phyloP scores from a whole-genome alignment of 352 stramenopile genomes.

The Elongisporangium anandrum region DNA sequence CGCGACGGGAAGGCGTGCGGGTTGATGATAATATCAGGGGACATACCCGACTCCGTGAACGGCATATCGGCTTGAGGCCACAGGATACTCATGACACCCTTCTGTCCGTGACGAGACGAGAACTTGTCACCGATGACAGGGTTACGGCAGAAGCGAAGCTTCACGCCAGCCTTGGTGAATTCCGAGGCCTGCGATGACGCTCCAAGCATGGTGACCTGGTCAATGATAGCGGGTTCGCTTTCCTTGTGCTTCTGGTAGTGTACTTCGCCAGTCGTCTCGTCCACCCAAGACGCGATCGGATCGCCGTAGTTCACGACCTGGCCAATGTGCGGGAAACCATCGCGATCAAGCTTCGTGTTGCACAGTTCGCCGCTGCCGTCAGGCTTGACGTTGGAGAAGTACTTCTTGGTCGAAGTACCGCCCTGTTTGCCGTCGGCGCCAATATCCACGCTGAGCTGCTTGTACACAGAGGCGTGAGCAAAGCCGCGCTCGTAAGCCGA shows the following conservation, averaged over 20 bases:
- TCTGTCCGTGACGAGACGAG: conserved; percentile 98
- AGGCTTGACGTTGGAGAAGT: conserved; percentile 91
- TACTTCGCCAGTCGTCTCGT: conserved; percentile 91
- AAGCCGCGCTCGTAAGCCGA: conserved; percentile 98
- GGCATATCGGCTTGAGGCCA: conserved; percentile 99
- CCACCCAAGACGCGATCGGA: conserved; percentile 94
- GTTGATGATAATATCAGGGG: conserved; percentile 99
- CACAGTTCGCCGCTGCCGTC: conserved; percentile 59
- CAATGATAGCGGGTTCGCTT: conserved; percentile 95
- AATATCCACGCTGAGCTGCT: conserved; percentile 96
- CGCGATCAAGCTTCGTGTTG: conserved; percentile 88
- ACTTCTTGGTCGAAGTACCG: conserved; percentile 74
- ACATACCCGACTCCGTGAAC: conserved; percentile 98
- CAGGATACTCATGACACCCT: conserved; percentile 98
- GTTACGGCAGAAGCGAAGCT: conserved; percentile 98
- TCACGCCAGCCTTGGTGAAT: conserved; percentile 92
- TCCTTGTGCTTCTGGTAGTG: conserved; percentile 97
- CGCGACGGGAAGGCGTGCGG: conserved; percentile 97
- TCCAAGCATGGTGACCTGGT: conserved; percentile 90
- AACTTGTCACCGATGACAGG: conserved; percentile 99
- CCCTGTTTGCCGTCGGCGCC: conserved; percentile 59
- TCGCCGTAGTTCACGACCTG: conserved; percentile 94
- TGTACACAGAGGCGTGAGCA: conserved; percentile 97
- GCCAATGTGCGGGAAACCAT: conserved; percentile 97
- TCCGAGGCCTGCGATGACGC: conserved; percentile 60